Evolutionary conservation across 73 alveolate species (phyloP).

Genomic region (Stentor roeselii): DNA sequence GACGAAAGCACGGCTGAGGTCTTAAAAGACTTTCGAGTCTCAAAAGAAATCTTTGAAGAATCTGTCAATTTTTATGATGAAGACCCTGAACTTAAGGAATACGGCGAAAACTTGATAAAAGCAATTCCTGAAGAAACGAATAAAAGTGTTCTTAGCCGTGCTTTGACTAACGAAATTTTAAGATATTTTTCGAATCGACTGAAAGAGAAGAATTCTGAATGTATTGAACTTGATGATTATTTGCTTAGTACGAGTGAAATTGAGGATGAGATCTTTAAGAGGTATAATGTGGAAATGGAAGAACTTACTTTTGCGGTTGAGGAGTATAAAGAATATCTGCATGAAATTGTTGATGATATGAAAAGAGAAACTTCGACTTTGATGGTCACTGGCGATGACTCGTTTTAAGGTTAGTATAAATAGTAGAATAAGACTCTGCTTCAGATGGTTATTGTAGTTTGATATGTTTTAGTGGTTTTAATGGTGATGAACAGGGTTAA

Average conservation of each 20-base stretch:
- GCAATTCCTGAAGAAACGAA: background rate
- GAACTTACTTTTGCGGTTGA: background rate
- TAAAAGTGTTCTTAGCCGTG: too few species aligned
- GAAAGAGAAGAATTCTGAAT: background rate
- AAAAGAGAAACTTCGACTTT: background rate
- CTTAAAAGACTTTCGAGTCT: background rate
- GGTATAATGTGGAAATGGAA: background rate
- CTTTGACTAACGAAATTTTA: background rate
- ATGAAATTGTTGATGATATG: background rate
- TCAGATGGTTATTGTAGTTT: too few species aligned
- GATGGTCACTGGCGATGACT: background rate
- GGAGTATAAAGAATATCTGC: background rate
- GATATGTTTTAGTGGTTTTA: too few species aligned
- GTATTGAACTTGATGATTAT: background rate
- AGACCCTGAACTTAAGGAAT: conserved; percentile 10
- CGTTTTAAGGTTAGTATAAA: too few species aligned
- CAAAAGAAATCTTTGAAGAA: background rate
- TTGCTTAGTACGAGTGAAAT: background rate
- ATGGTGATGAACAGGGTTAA: too few species aligned
- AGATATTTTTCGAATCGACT: conserved; percentile 2
- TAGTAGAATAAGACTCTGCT: too few species aligned
- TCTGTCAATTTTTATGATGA: background rate
- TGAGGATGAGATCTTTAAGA: conserved; percentile 11
- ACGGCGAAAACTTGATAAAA: background rate
- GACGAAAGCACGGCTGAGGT: background rate